Conservation (phyloP, 1,284 basidiomycete species). For the Cutaneotrichosporon sp. region DNA sequence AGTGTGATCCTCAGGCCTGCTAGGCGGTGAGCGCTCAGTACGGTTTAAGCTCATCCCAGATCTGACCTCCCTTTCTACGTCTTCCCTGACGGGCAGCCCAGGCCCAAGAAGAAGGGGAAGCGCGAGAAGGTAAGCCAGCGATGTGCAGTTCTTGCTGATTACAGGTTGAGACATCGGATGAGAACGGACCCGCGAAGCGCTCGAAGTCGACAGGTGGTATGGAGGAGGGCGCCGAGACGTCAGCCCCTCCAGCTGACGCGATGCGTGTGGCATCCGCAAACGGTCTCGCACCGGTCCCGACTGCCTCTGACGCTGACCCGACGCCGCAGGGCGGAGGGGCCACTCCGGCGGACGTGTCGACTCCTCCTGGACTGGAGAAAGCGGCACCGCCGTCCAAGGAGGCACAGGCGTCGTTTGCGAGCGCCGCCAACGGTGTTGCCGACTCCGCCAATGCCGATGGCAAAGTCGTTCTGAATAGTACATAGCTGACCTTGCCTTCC, state of each 20-base stretch:
- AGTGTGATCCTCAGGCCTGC: slow-evolving; percentile 91
- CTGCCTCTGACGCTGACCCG: slow-evolving; percentile 31
- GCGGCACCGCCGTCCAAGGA: slow-evolving; percentile 34
- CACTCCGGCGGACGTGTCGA: slow-evolving; percentile 19
- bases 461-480: slow-evolving; percentile 10
- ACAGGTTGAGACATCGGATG: slow-evolving; percentile 20
- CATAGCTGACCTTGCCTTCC: background rate
- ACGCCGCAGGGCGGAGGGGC: slow-evolving; percentile 18
- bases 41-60: slow-evolving; percentile 14
- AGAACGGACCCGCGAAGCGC: slow-evolving; percentile 37
- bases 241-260: background rate
- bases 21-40: slow-evolving; percentile 63
- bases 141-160: background rate
- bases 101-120: slow-evolving; percentile 46
- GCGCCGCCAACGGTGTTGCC: slow-evolving; percentile 41
- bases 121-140: slow-evolving; percentile 30
- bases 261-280: background rate
- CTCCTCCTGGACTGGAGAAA: slow-evolving; percentile 37
- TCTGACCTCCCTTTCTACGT: slow-evolving; percentile 42
- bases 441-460: slow-evolving; percentile 6
- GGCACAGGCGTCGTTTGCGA: slow-evolving; percentile 37
- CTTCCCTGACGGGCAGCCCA: slow-evolving; percentile 43
- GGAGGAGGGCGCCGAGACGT: background rate
- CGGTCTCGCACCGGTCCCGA: slow-evolving; percentile 6
- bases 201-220: slow-evolving; percentile 28